Evolutionary conservation across 2,329 filamentous ascomycete species (phyloP).

Genomic region (Pestalotiopsis sp.): DNA sequence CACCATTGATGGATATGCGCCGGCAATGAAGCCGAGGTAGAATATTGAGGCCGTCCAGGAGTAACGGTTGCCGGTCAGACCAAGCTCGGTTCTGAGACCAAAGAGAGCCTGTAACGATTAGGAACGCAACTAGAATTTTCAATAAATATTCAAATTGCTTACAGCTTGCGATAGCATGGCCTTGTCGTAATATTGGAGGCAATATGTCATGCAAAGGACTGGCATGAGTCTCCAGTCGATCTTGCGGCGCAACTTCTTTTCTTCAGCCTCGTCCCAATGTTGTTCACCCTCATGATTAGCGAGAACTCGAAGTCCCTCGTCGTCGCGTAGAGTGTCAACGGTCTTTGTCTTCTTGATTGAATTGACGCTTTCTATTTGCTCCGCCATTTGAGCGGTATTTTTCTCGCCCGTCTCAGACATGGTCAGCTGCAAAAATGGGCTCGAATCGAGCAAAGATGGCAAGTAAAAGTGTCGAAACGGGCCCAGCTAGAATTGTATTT

Average conservation of each 20-base stretch:
- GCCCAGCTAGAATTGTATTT: background rate
- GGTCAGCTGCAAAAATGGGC: background rate
- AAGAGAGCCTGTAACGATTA: conserved; percentile 37
- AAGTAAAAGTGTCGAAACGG: background rate
- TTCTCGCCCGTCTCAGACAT: conserved; percentile 2
- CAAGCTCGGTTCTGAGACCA: conserved; percentile 42
- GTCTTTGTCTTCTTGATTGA: conserved; percentile 15
- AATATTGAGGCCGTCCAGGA: conserved; percentile 47
- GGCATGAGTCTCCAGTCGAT: conserved; percentile 47
- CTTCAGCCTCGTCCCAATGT: conserved; percentile 32
- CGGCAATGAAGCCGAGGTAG: conserved; percentile 51
- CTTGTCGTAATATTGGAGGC: conserved; percentile 52
- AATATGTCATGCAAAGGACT: conserved; percentile 47
- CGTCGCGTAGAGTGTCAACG: conserved; percentile 38
- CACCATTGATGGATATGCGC: conserved; percentile 44
- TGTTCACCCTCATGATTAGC: conserved; percentile 41
- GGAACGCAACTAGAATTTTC: background rate
- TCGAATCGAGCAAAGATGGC: background rate
- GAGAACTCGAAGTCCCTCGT: conserved; percentile 43
- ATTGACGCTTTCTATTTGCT: background rate
- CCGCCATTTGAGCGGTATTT: background rate
- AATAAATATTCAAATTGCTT: conserved; percentile 15
- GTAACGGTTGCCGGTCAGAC: conserved; percentile 44
- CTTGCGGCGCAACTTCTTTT: conserved; percentile 42
- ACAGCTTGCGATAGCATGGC: conserved; percentile 57